Base-by-base conservation (phyloP, 1,284 basidiomycete species). In the Ustilago loliicola region DNA sequence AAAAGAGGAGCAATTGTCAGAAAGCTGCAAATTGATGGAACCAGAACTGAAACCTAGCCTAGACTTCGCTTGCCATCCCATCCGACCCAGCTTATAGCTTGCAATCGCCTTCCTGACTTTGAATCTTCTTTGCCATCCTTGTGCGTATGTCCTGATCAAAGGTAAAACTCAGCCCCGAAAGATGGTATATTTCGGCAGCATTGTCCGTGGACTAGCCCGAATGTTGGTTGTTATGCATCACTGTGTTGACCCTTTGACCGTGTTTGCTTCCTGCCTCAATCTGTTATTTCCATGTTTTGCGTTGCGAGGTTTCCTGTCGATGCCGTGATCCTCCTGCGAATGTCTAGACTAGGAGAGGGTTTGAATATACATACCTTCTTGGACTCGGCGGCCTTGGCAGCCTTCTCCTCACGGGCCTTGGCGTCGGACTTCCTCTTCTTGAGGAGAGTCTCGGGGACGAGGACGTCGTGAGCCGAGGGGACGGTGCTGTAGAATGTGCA, bases 341-440 rank as follows among this genome's bases (percentile, higher is more conserved):
- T 79, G 13, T 38, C 47, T 25, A 17, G n/a, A 48, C 45, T 93
- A 92, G 79, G 90, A 91, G 95, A 15, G 23, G 32, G 21, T 42
- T 13, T 25, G 9, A 6, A 21, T 29, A 53, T 66, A 75, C 83
- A 77, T 88, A 98, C 96, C 93, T 98, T 98, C 88, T 93, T 93
- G 84, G 94, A 93, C 87, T 93, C 93, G 60, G 90, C 88, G 40
- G 94, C 93, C 80, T 94, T 93, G 80, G 91, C 91, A 85, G 96
- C 90, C 87, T 94, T 95, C 88, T 98, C 96, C 90, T 98, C 95
- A 85, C 95, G 91, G 80, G 93, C 93, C 91, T 98, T 97, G 90
- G 96, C 95, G 87, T 93, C 97, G 89, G 95, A 92, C 90, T 97
- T 96, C 89, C 97, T 92, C 91, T 98, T 99, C 83, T 86, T 86